These are phyloP conservation scores for Neolentinus lepideus DNA, from an alignment of 1,284 basidiomycete species.

Conservation along the genomic window DNA sequence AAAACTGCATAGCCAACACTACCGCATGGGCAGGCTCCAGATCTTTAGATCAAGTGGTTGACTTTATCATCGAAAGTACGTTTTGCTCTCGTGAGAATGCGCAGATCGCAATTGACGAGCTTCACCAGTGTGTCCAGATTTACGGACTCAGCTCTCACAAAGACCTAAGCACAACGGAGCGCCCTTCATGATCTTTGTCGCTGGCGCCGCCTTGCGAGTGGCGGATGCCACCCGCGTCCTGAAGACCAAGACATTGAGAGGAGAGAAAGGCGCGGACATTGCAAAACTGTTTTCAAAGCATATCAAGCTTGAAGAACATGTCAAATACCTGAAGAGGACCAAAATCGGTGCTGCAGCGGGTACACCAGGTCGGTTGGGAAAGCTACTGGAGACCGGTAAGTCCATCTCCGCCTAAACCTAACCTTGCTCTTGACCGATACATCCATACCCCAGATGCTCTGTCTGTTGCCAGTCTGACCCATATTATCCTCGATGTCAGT, in stretches of 20 bases:
- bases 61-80: constrained; percentile 68
- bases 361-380: constrained; percentile 76
- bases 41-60: constrained; percentile 57
- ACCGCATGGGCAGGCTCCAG: constrained; percentile 62
- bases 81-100: constrained; percentile 1
- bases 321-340: constrained; percentile 65
- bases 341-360: constrained; percentile 76
- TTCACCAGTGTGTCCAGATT: constrained; percentile 32
- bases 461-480: constrained; percentile 63
- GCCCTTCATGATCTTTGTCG: constrained; percentile 71
- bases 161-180: constrained; percentile 67
- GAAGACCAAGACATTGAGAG: constrained; percentile 58
- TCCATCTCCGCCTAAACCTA: constrained; percentile 11
- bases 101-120: too few relatives aligned
- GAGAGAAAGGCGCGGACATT: constrained; percentile 75
- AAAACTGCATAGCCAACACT: constrained; percentile 65
- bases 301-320: constrained; percentile 77
- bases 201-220: constrained; percentile 74
- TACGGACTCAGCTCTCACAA: constrained; percentile 59
- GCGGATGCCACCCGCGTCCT: constrained; percentile 69
- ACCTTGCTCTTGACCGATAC: constrained; percentile 8
- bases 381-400: constrained; percentile 72
- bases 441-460: constrained; percentile 48
- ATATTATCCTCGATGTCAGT: constrained; percentile 73
- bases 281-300: constrained; percentile 85